Evolutionary conservation across 768 basidiomycete genomes (phyloP), one percentile per base, ranked within the genome.

Genomic region (Mycena filopes): DNA sequence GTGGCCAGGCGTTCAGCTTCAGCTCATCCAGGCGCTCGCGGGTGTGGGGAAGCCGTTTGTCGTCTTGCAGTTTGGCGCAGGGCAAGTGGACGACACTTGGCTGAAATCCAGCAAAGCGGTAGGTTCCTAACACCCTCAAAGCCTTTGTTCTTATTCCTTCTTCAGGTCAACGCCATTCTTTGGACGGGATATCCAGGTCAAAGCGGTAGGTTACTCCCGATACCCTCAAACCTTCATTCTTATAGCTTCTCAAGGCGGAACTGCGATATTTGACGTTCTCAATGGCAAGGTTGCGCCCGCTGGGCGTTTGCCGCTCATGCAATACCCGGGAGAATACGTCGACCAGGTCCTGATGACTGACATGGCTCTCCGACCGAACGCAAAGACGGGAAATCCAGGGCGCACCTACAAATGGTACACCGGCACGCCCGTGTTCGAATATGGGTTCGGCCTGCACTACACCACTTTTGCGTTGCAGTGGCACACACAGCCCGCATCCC

Each of bases 171-270:
- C 64, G 83, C 84, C 0, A 77, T 87, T 48, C 33, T 87, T 15
- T 88, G 87, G 87, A 85, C 76, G 9, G 87, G 87, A 5, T 89
- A 87, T 70, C 86, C 85, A 4, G 84, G 85, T 5, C 85, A 87
- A 65, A 83, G 81, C 61, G 87, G 85, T n/a, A n/a, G n/a, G n/a
- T n/a, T n/a, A n/a, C n/a, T n/a, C n/a, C n/a, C n/a, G n/a, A n/a
- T n/a, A n/a, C n/a, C n/a, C n/a, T n/a, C n/a, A n/a, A n/a, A n/a
- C n/a, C n/a, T n/a, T n/a, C n/a, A n/a, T n/a, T n/a, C n/a, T n/a
- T n/a, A n/a, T n/a, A n/a, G n/a, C n/a, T n/a, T n/a, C n/a, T n/a
- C n/a, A n/a, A n/a, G n/a, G n/a, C 5, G 87, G 86, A 40, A 77
- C 81, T 6, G 86, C 86, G 5, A 61, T 88, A 33, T 83, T 83